A percentile compares a stretch with the other conserved stretches of the same genome.
phyloP scores from a whole-genome alignment of 2,329 filamentous ascomycete genomes.

The Leptographium wingfieldii region DNA sequence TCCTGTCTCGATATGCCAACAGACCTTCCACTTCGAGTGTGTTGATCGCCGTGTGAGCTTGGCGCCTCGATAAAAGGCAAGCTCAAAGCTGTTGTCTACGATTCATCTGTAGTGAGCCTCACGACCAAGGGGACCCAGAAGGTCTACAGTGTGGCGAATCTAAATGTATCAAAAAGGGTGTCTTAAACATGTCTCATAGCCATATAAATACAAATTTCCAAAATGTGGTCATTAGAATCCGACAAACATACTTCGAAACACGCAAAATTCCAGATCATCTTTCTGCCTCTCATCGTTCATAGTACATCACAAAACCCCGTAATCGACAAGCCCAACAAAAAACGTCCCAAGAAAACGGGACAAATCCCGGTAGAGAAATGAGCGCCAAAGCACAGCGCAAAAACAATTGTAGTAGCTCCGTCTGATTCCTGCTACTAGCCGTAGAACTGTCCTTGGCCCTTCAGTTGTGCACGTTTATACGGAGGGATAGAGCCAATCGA shows the following conservation, averaged over 20 bases:
- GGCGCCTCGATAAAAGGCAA: too few relatives aligned
- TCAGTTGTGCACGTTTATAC: constrained; percentile 28
- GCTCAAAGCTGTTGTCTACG: too few relatives aligned
- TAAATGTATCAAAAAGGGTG: background rate
- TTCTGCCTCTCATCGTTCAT: background rate
- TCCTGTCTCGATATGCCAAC: too few relatives aligned
- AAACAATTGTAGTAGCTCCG: background rate
- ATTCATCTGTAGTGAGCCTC: too few relatives aligned
- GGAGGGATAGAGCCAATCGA: constrained; percentile 27
- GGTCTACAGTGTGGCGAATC: too few relatives aligned
- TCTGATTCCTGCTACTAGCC: background rate
- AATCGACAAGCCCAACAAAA: background rate
- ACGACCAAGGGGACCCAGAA: too few relatives aligned
- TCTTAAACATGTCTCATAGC: background rate
- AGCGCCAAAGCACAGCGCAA: background rate
- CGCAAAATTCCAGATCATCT: background rate
- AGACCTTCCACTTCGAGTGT: too few relatives aligned
- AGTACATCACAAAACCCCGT: background rate
- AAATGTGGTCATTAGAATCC: background rate
- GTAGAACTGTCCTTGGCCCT: constrained; percentile 18
- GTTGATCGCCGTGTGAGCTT: too few relatives aligned
- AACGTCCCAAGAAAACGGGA: background rate
- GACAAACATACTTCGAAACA: background rate
- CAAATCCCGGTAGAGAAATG: background rate
- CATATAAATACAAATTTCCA: background rate